Evolutionary conservation across 768 basidiomycete species (phyloP).

Genomic region (Myochromella boudieri): DNA sequence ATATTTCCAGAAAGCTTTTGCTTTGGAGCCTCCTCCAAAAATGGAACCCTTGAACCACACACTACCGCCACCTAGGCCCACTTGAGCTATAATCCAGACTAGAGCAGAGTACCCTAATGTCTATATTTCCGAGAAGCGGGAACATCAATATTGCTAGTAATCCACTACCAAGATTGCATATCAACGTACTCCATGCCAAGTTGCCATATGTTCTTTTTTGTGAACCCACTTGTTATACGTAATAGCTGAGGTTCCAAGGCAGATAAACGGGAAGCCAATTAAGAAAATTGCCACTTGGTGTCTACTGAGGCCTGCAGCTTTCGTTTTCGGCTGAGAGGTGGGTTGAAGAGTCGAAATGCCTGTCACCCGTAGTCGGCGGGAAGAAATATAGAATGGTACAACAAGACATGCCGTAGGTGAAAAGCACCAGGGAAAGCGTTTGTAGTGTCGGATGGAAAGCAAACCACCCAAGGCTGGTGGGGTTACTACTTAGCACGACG

Average conservation of each 20-base stretch:
- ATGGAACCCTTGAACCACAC: slow-evolving; percentile 72
- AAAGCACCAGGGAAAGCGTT: slow-evolving; percentile 49
- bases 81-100: slow-evolving; percentile 61
- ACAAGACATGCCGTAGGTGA: slow-evolving; percentile 62
- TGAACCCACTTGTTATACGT: slow-evolving; percentile 58
- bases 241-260: slow-evolving; percentile 62
- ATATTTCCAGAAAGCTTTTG: slow-evolving; percentile 81
- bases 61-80: slow-evolving; percentile 65
- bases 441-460: slow-evolving; percentile 67
- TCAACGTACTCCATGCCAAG: slow-evolving; percentile 71
- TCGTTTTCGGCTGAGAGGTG: slow-evolving; percentile 63
- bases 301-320: slow-evolving; percentile 63
- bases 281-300: slow-evolving; percentile 66
- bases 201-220: slow-evolving; percentile 56
- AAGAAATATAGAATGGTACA: background rate
- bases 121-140: slow-evolving; percentile 29
- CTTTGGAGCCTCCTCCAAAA: slow-evolving; percentile 71
- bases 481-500: slow-evolving; percentile 10
- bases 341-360: slow-evolving; percentile 78
- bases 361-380: slow-evolving; percentile 20
- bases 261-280: slow-evolving; percentile 55
- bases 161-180: background rate
- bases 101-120: slow-evolving; percentile 64
- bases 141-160: too few species aligned
- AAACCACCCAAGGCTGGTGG: slow-evolving; percentile 54